phyloP scores from a whole-genome alignment of 331 rosid species.

The Quercus phellos region DNA sequence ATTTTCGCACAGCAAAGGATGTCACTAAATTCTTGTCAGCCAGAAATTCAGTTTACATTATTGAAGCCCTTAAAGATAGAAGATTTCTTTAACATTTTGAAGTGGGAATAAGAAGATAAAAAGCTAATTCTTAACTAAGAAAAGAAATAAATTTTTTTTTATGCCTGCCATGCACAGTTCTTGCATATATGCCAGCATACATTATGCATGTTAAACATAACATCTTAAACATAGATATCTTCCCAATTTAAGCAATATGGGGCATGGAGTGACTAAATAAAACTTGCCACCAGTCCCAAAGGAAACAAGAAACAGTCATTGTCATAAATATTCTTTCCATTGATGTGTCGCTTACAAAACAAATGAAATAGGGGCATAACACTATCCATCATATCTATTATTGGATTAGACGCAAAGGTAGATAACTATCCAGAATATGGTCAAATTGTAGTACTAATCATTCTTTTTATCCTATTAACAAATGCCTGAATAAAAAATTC shows the following conservation, averaged over 20 bases:
- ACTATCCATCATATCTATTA: background rate
- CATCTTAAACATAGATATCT: background rate
- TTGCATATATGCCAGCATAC: background rate
- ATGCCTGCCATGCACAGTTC: background rate
- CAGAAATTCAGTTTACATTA: background rate
- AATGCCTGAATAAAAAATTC: background rate
- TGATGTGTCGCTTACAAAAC: background rate
- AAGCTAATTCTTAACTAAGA: background rate
- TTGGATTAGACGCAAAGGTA: background rate
- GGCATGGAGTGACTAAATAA: background rate
- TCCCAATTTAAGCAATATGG: background rate
- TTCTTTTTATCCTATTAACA: slow-evolving; percentile 4
- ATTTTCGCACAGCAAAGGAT: background rate
- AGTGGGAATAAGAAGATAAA: background rate
- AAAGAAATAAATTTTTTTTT: background rate
- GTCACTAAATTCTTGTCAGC: background rate
- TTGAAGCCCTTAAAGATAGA: background rate
- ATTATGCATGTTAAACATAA: background rate
- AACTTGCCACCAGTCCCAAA: background rate
- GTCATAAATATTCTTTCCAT: background rate
- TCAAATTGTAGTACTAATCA: slow-evolving; percentile 11
- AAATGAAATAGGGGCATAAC: background rate
- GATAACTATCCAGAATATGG: background rate
- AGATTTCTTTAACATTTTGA: background rate
- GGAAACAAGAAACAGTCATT: background rate